These are phyloP conservation scores for Farysia itapuensis DNA, from an alignment of 1,284 basidiomycete genomes.

Conservation along the genomic window DNA sequence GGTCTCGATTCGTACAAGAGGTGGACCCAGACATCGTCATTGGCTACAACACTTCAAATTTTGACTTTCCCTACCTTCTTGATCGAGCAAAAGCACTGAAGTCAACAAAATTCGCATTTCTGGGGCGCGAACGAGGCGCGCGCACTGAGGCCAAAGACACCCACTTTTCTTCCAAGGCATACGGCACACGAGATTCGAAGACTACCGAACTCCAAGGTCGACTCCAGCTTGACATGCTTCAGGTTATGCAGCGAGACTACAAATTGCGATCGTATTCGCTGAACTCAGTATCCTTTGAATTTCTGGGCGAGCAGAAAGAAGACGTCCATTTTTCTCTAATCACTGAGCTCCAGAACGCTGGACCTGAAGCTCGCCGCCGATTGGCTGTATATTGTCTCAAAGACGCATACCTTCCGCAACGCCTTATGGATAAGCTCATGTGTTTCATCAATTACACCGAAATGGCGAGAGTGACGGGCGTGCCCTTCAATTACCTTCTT, in stretches of 20 bases:
- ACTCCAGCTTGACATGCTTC: slow-evolving; percentile 59
- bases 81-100: slow-evolving; percentile 57
- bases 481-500: slow-evolving; percentile 60
- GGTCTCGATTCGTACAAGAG: slow-evolving; percentile 55
- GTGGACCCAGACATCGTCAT: slow-evolving; percentile 59
- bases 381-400: slow-evolving; percentile 59
- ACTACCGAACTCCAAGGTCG: slow-evolving; percentile 57
- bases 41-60: slow-evolving; percentile 60
- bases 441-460: slow-evolving; percentile 60
- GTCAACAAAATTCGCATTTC: slow-evolving; percentile 53
- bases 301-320: slow-evolving; percentile 59
- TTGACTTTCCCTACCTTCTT: slow-evolving; percentile 59
- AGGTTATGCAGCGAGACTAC: slow-evolving; percentile 60
- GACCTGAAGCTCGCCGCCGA: slow-evolving; percentile 56
- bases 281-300: slow-evolving; percentile 59
- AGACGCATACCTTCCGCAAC: slow-evolving; percentile 59
- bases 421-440: slow-evolving; percentile 60
- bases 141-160: slow-evolving; percentile 59
- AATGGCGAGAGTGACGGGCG: slow-evolving; percentile 59
- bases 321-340: slow-evolving; percentile 59
- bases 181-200: slow-evolving; percentile 59
- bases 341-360: slow-evolving; percentile 58
- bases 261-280: slow-evolving; percentile 58
- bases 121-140: slow-evolving; percentile 52
- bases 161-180: slow-evolving; percentile 60